Base-by-base conservation (phyloP, 257 asterid species). In the Solanum medicagineum region DNA sequence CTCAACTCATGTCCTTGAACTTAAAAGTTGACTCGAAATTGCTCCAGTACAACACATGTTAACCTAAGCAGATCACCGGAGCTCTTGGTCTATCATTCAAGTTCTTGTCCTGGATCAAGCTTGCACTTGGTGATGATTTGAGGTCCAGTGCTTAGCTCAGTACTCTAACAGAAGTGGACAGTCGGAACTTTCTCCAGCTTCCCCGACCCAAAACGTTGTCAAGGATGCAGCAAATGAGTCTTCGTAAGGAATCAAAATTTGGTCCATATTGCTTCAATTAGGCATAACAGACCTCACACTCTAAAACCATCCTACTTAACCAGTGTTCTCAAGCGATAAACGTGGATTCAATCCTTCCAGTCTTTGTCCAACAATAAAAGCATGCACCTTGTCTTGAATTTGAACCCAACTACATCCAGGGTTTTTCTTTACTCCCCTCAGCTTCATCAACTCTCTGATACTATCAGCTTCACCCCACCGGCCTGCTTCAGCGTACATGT, bases 371-470 rank as follows among this genome's bases (percentile, higher is more conserved):
- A 89, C 90, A 66, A 88, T 80, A 73, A 92, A 93, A 69, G 93
- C 89, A 53, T 87, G 89, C 12, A 91, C 29, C 77, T 70, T 81
- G 49, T 90, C 93, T 55, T 89, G 89, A 84, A 86, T 54, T 90
- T 91, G 91, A 87, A 94, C 91, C 97, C 98, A 93, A 91, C 98
- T 95, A 84, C 92, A 91, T 19, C 97, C 98, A 44, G 97, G 98
- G 79, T 86, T 92, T 90, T 93, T 95, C 93, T 90, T 89, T 55
- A 93, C 95, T 53, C 92, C 90, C 87, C 93, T 90, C 75, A 53
- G n/a, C 70, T 77, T 88, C 98, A 95, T 94, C 92, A 93, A 59
- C 40, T 91, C 92, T 88, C 97, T 90, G 81, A 93, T 85, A 69
- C 90, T 77, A 90, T 92, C 98, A 1, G 98, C 95, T 83, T 93